phyloP scores from a whole-genome alignment of 169 alveolate genomes.

The Plasmodium adleri region DNA sequence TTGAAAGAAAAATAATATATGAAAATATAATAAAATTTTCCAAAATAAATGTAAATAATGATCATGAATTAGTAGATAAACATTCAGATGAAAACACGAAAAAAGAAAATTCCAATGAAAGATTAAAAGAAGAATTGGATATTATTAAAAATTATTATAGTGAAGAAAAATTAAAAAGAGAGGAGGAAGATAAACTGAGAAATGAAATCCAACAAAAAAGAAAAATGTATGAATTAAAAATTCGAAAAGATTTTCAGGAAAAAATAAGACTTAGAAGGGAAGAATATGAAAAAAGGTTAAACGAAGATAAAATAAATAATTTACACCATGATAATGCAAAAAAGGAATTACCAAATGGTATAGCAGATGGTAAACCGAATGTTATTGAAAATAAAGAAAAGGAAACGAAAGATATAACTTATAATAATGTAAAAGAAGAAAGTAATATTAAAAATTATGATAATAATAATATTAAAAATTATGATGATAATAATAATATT shows the following conservation, averaged over 20 bases:
- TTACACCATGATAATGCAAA: neutral
- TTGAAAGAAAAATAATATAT: conserved; percentile 38
- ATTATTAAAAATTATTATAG: conserved; percentile 26
- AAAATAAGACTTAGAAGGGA: conserved; percentile 61
- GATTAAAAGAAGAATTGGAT: conserved; percentile 35
- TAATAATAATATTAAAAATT: neutral
- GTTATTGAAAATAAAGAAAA: neutral
- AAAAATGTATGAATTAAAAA: conserved; percentile 59
- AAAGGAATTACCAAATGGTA: neutral
- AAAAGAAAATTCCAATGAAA: conserved; percentile 34
- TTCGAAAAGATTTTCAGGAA: conserved; percentile 66
- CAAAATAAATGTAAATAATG: conserved; percentile 7
- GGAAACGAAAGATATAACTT: too few species aligned
- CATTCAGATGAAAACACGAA: neutral
- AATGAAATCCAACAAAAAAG: conserved; percentile 47
- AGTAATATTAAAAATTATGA: neutral
- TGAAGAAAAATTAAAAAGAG: conserved; percentile 37
- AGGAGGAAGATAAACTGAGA: conserved; percentile 35
- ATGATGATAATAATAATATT: neutral
- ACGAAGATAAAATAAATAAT: neutral
- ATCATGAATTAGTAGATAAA: neutral
- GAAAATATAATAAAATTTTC: conserved; percentile 31
- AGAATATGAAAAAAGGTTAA: conserved; percentile 23
- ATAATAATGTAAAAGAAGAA: neutral
- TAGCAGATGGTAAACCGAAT: neutral